These are phyloP conservation scores for Lentinula boryana DNA, from an alignment of 768 basidiomycete species.

Conservation along the genomic window DNA sequence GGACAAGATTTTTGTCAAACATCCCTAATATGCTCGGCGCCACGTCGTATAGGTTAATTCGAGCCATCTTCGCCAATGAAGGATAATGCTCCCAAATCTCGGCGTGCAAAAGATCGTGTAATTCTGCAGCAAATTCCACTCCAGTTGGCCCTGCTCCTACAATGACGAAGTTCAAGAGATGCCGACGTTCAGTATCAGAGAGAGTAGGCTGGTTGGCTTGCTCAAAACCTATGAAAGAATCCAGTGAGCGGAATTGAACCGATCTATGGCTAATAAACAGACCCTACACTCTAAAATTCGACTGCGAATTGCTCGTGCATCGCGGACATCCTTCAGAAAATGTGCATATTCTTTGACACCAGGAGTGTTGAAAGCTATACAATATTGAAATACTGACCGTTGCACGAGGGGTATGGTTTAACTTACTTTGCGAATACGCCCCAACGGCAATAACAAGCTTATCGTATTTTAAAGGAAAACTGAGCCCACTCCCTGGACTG, in stretches of 20 bases:
- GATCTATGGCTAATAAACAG: neutral
- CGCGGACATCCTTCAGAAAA: constrained; percentile 77
- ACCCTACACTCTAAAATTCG: constrained; percentile 67
- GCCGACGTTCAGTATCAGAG: constrained; percentile 59
- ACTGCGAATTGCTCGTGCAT: constrained; percentile 65
- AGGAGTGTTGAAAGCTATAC: constrained; percentile 58
- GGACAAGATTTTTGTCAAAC: constrained; percentile 64
- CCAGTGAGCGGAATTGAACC: neutral
- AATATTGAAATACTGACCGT: neutral
- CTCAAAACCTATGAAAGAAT: constrained; percentile 54
- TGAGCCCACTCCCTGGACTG: constrained; percentile 18
- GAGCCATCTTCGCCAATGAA: constrained; percentile 51
- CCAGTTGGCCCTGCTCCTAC: constrained; percentile 81
- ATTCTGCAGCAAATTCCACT: constrained; percentile 79
- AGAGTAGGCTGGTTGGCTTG: constrained; percentile 79
- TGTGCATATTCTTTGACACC: constrained; percentile 78
- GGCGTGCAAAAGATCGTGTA: constrained; percentile 69
- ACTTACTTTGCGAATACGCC: constrained; percentile 76
- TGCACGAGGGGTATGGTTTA: neutral
- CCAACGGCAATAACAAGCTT: constrained; percentile 83
- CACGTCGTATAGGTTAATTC: constrained; percentile 79
- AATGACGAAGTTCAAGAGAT: constrained; percentile 77
- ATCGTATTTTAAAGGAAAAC: constrained; percentile 66
- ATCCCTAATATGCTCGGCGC: constrained; percentile 68
- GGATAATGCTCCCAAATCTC: constrained; percentile 64